These are phyloP conservation scores for Nigrospora oryzae DNA, from an alignment of 2,329 filamentous ascomycete genomes.

Conservation along the genomic window DNA sequence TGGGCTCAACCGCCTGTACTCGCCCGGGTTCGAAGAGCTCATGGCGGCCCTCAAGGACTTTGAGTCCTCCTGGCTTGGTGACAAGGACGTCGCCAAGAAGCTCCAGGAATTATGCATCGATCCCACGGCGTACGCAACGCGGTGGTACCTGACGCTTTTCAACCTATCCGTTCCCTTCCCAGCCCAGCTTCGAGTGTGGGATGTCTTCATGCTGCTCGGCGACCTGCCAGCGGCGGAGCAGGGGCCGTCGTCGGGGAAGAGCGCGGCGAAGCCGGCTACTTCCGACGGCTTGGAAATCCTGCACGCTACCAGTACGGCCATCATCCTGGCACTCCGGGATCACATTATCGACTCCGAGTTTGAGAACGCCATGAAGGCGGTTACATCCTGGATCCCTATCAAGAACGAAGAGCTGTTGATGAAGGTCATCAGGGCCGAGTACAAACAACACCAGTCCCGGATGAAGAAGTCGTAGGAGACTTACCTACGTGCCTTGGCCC, in stretches of 20 bases:
- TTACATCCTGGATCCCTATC: constrained; percentile 90
- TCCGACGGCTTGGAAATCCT: constrained; percentile 73
- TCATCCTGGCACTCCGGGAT: constrained; percentile 84
- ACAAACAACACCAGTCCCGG: constrained; percentile 54
- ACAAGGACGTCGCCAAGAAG: constrained; percentile 70
- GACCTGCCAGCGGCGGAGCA: constrained; percentile 47
- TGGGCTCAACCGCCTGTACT: constrained; percentile 78
- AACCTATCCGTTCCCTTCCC: constrained; percentile 94
- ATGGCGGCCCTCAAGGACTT: constrained; percentile 83
- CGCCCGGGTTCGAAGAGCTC: constrained; percentile 74
- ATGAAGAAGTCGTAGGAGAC: constrained; percentile 26
- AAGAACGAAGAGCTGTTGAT: constrained; percentile 91
- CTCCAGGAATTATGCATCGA: constrained; percentile 72
- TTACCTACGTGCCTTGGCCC: constrained; percentile 7
- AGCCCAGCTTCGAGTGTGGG: constrained; percentile 92
- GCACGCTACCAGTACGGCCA: constrained; percentile 80
- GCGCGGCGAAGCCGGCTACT: constrained; percentile 22
- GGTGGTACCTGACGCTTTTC: constrained; percentile 97
- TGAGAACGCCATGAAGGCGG: constrained; percentile 94
- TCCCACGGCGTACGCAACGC: constrained; percentile 86
- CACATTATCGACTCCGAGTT: constrained; percentile 90
- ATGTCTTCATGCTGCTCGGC: constrained; percentile 92
- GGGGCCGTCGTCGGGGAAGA: constrained; percentile 8
- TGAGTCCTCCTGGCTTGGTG: constrained; percentile 71
- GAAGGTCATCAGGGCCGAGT: constrained; percentile 81